phyloP scores from a whole-genome alignment of 345 rosid species.

The Brassica carinata region DNA sequence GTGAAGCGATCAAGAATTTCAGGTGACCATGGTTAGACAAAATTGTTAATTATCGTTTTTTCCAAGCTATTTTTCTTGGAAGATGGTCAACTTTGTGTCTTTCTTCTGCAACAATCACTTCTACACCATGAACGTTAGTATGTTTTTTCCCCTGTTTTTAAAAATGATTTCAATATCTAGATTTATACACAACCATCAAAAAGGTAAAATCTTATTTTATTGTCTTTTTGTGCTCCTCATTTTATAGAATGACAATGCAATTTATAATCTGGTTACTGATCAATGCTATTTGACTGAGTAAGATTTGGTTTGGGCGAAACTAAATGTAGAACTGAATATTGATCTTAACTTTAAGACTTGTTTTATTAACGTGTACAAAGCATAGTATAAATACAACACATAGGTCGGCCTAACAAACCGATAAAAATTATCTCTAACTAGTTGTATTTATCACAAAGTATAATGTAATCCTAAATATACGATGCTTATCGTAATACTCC shows the following conservation, averaged over 20 bases:
- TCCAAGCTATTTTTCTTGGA: slow-evolving; percentile 33
- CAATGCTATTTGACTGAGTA: slow-evolving; percentile 72
- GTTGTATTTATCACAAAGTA: too few relatives aligned
- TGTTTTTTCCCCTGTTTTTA: not conserved
- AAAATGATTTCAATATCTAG: not conserved
- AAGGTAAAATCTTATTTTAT: not conserved
- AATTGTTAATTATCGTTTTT: slow-evolving; percentile 64
- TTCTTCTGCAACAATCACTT: slow-evolving; percentile 93
- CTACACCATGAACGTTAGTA: slow-evolving; percentile 87
- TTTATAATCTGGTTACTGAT: slow-evolving; percentile 75
- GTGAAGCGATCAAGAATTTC: slow-evolving; percentile 64
- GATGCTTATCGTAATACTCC: too few relatives aligned
- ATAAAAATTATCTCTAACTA: too few relatives aligned
- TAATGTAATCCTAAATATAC: too few relatives aligned
- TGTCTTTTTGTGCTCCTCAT: slow-evolving; percentile 13
- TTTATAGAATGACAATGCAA: slow-evolving; percentile 68
- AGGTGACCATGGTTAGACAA: slow-evolving; percentile 40
- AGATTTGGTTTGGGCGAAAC: slow-evolving; percentile 88
- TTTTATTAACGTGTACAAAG: too few relatives aligned
- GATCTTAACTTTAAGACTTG: too few relatives aligned
- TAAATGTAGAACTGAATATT: slow-evolving; percentile 25
- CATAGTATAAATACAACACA: too few relatives aligned
- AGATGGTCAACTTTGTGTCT: slow-evolving; percentile 78
- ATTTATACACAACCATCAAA: not conserved
- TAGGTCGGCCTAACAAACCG: too few relatives aligned